Percentiles rank a stretch among this genome's conserved stretches.
phyloP scores from a whole-genome alignment of 805 yeast species.

The Barnettozyma californica region DNA sequence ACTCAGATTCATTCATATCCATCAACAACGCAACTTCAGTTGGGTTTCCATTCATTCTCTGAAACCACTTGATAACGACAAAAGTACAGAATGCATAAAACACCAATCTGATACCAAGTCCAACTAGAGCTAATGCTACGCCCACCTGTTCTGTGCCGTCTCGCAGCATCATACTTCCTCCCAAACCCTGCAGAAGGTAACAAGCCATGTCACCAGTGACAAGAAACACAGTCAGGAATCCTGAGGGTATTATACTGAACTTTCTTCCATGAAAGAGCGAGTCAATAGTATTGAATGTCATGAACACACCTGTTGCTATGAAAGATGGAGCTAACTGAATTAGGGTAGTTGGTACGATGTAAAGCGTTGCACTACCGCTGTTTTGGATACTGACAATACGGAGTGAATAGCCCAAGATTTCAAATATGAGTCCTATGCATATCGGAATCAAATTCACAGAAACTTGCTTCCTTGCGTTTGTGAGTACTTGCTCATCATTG shows the following conservation, averaged over 20 bases:
- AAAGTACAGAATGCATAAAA: background rate
- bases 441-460: no score
- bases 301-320: background rate
- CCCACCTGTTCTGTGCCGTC: background rate
- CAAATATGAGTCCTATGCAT: no score
- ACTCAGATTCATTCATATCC: background rate
- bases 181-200: background rate
- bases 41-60: background rate
- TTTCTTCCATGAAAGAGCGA: background rate
- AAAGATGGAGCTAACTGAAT: constrained; percentile 1
- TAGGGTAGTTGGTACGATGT: background rate
- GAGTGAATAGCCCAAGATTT: background rate
- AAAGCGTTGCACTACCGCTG: background rate
- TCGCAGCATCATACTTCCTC: constrained; percentile 1
- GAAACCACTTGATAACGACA: background rate
- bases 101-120: background rate
- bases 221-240: background rate
- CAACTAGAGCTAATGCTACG: background rate
- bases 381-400: background rate
- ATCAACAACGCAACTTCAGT: background rate
- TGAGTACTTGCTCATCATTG: no score
- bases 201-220: constrained; percentile 1
- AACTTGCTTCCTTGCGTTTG: no score
- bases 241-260: background rate
- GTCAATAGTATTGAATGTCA: constrained; percentile 1